A percentile compares a stretch with the other conserved stretches of the same genome.
Conservation (phyloP, 1,284 basidiomycete genomes). For the Paramarasmius palmivorus region DNA sequence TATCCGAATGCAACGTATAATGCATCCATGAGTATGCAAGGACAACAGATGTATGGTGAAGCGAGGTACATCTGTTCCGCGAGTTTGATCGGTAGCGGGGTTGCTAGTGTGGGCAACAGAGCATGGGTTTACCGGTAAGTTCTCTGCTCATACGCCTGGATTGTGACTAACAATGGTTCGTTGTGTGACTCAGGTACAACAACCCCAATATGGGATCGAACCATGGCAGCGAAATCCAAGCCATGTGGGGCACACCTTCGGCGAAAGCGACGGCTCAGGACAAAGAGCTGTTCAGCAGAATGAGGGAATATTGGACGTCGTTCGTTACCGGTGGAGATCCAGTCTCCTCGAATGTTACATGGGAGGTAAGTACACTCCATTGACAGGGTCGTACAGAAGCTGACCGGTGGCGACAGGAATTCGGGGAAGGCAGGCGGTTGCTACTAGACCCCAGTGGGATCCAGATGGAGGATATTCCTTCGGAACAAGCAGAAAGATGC, state of each 20-base stretch:
- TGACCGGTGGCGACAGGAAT: too few relatives aligned
- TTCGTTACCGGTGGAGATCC: conserved; percentile 11
- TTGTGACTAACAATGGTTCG: not conserved
- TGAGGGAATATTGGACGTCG: conserved; percentile 14
- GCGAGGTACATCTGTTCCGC: conserved; percentile 18
- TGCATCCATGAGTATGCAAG: conserved; percentile 10
- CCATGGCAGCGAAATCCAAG: conserved; percentile 11
- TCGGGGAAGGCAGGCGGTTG: conserved; percentile 10
- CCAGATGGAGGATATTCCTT: conserved; percentile 12
- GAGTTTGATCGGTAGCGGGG: conserved; percentile 10
- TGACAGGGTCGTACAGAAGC: too few relatives aligned
- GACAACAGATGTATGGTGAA: conserved; percentile 19
- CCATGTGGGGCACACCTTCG: conserved; percentile 5
- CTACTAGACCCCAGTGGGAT: conserved; percentile 10
- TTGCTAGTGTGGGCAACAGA: not conserved
- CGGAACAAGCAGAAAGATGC: conserved; percentile 9
- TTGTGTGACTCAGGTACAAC: conserved; percentile 12
- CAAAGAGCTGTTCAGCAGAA: conserved; percentile 6
- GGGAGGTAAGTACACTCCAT: conserved; percentile 5
- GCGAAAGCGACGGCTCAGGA: conserved; percentile 5
- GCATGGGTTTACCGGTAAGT: conserved; percentile 11
- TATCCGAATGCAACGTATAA: conserved; percentile 14
- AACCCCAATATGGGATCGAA: conserved; percentile 12
- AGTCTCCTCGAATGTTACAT: not conserved
- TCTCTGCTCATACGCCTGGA: not conserved